Evolutionary conservation across 208 protist species (phyloP).

Genomic region (Trypanosoma cruzi): DNA sequence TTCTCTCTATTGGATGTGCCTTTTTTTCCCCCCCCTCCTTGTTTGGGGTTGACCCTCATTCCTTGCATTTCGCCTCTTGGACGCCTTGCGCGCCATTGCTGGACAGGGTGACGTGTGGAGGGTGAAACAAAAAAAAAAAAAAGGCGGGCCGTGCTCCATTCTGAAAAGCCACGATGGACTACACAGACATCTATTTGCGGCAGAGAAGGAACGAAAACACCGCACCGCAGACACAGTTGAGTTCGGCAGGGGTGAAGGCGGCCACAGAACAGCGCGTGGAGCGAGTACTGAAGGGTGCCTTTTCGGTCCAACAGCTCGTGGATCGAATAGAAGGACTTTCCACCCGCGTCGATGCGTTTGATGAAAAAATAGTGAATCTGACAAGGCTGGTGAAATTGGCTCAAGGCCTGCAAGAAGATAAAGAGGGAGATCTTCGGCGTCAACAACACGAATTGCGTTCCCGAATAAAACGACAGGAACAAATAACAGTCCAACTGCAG

Average conservation of each 20-base stretch:
- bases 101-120: too few relatives aligned
- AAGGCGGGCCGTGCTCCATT: not conserved
- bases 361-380: slow-evolving; percentile 84
- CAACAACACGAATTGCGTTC: slow-evolving; percentile 69
- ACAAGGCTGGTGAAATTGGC: slow-evolving; percentile 81
- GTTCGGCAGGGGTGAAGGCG: slow-evolving; percentile 4
- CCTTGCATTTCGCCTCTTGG: too few relatives aligned
- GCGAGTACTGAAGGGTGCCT: slow-evolving; percentile 62
- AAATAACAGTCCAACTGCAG: slow-evolving; percentile 46
- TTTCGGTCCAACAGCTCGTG: slow-evolving; percentile 63
- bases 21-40: too few relatives aligned
- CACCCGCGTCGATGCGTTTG: slow-evolving; percentile 47
- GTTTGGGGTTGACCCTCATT: too few relatives aligned
- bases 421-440: slow-evolving; percentile 57
- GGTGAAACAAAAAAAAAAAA: not conserved
- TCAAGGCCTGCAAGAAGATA: slow-evolving; percentile 70
- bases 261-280: slow-evolving; percentile 35
- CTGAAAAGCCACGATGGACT: slow-evolving; percentile 28
- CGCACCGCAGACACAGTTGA: not conserved
- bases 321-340: slow-evolving; percentile 59
- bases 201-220: slow-evolving; percentile 11
- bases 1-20: too few relatives aligned
- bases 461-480: slow-evolving; percentile 74
- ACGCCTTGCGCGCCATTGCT: too few relatives aligned
- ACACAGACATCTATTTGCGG: slow-evolving; percentile 37